Evolutionary conservation across 1,139 yeast species (phyloP).

Genomic region (Hansenula lynferdii): DNA sequence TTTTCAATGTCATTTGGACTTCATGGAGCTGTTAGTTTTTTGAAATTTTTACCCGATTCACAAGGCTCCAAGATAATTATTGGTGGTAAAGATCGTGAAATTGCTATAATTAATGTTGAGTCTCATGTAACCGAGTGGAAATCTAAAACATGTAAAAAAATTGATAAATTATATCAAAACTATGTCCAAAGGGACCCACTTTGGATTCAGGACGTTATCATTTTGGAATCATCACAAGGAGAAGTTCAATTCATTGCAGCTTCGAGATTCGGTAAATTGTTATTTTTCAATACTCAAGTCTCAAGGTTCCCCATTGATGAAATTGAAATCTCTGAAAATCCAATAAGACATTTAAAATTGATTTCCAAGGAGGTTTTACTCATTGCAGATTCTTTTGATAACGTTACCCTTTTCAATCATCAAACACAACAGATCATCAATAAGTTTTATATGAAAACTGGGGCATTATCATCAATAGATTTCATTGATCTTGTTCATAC

Average conservation of each 20-base stretch:
- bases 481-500: background rate
- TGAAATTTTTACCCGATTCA: constrained; percentile 9
- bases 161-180: constrained; percentile 2
- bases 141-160: constrained; percentile 12
- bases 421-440: constrained; percentile 6
- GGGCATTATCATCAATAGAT: constrained; percentile 16
- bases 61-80: constrained; percentile 7
- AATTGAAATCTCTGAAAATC: constrained; percentile 15
- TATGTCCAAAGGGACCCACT: constrained; percentile 12
- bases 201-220: constrained; percentile 21
- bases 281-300: constrained; percentile 13
- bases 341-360: constrained; percentile 13
- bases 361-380: constrained; percentile 5
- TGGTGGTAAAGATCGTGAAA: constrained; percentile 21
- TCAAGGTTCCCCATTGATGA: constrained; percentile 20
- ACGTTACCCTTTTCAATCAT: constrained; percentile 11
- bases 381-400: constrained; percentile 19
- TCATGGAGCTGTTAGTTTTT: constrained; percentile 18
- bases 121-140: constrained; percentile 18
- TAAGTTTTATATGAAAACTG: constrained; percentile 14
- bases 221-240: constrained; percentile 4
- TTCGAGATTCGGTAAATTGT: constrained; percentile 19
- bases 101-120: constrained; percentile 14
- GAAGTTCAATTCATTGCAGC: constrained; percentile 15
- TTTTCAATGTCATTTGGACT: constrained; percentile 20